Percentiles rank a stretch among this genome's conserved stretches.
These are phyloP conservation scores for Raphidocelis subcapitata DNA, from an alignment of 139 green algal species.

Conservation along the genomic window DNA sequence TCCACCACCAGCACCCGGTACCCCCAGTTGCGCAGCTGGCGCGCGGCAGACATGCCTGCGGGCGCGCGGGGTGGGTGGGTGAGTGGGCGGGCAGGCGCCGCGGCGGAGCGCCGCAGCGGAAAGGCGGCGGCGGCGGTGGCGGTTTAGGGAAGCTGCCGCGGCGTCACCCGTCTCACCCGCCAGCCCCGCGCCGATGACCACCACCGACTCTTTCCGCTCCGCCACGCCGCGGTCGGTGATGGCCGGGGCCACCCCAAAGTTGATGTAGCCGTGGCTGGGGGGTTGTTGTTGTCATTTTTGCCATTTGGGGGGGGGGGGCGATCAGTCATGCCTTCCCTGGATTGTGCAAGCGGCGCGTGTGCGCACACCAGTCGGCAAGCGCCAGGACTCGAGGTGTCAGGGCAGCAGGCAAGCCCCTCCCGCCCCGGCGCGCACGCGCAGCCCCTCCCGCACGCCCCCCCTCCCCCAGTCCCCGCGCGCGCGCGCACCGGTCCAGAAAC, in stretches of 20 bases:
- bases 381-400: too few species aligned
- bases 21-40: slow-evolving; percentile 80
- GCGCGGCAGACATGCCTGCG: slow-evolving; percentile 78
- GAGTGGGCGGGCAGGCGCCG: too few species aligned
- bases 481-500: slow-evolving; percentile 63
- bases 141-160: background rate
- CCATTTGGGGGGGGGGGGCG: background rate
- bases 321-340: background rate
- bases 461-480: too few species aligned
- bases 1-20: slow-evolving; percentile 87
- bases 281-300: slow-evolving; percentile 83
- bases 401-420: too few species aligned
- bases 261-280: slow-evolving; percentile 77
- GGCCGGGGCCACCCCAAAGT: slow-evolving; percentile 75
- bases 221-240: slow-evolving; percentile 9
- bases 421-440: too few species aligned
- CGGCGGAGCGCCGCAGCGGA: too few species aligned
- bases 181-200: slow-evolving; percentile 91
- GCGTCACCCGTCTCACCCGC: slow-evolving; percentile 44
- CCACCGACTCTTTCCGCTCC: slow-evolving; percentile 48
- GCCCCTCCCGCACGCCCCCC: too few species aligned
- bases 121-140: too few species aligned
- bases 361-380: too few species aligned
- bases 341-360: too few species aligned
- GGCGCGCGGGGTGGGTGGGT: background rate